Conservation (phyloP, 2,329 filamentous ascomycete genomes). For the Trichoderma sp. region DNA sequence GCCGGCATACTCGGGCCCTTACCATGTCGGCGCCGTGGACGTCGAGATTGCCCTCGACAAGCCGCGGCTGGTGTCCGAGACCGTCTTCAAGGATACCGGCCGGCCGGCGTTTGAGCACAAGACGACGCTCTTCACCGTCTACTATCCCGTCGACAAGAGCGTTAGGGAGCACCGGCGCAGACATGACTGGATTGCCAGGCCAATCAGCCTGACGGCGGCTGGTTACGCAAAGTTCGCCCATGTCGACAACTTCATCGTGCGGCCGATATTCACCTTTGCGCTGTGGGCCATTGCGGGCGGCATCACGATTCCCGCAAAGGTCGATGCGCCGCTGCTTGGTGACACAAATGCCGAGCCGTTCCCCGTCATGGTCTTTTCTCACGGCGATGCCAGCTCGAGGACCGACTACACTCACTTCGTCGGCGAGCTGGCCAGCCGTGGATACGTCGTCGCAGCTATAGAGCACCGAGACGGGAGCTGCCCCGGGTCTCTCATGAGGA, state of each 20-base stretch:
- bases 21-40: conserved; percentile 50
- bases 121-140: conserved; percentile 52
- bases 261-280: conserved; percentile 45
- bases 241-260: conserved; percentile 45
- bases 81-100: conserved; percentile 37
- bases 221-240: conserved; percentile 50
- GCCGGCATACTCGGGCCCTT: conserved; percentile 46
- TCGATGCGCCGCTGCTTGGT: conserved; percentile 46
- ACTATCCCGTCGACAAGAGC: conserved; percentile 45
- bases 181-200: conserved; percentile 50
- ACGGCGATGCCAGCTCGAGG: conserved; percentile 52
- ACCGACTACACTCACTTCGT: conserved; percentile 56
- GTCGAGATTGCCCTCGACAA: conserved; percentile 46
- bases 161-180: conserved; percentile 30
- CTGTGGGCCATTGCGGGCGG: conserved; percentile 45
- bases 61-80: conserved; percentile 35
- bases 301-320: conserved; percentile 49
- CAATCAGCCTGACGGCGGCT: conserved; percentile 45
- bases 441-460: conserved; percentile 50
- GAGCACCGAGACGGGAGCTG: conserved; percentile 56
- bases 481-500: conserved; percentile 45
- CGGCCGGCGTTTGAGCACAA: conserved; percentile 47
- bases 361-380: conserved; percentile 53
- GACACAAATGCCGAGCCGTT: conserved; percentile 29
- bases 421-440: conserved; percentile 52